Evolutionary conservation across 2,329 filamentous ascomycete species (phyloP), one percentile per base, ranked within the genome.

Genomic region (Pseudocercospora eumusae): DNA sequence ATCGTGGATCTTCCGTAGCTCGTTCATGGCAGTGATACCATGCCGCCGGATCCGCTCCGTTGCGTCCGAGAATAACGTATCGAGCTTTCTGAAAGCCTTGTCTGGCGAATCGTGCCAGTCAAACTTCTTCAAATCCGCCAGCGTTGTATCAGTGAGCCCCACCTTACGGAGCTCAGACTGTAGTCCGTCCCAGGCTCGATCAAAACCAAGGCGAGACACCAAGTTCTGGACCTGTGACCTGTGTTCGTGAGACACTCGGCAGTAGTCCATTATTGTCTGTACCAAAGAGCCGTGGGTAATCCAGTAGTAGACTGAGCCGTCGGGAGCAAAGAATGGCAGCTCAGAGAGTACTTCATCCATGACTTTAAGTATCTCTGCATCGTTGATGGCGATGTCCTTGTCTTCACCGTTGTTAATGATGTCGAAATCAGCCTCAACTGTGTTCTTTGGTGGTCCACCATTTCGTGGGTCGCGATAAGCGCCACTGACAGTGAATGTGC

Each of bases 371-470:
- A 92, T 88, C 75, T 98, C 93, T 0, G 93, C 93, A 76, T 99
- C 95, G 71, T 96, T 96, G 60, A 97, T 76, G 0, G 92, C 89
- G 50, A 96, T 80, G 71, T 98, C 92, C 4, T 92, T 77, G 0
- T 89, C 88, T 68, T 93, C 88, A 11, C 64, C 64, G 49, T 86
- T 84, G 0, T 92, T 93, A n/a, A 96, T 84, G 63, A 99, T 92
- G 76, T 99, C 95, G 74, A 98, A 99, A 74, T 98, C 93, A 2
- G 96, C 93, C 73, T 98, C 95, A 9, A 91, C 89, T 73, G 91
- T 89, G 71, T 88, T 89, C 60, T 84, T 84, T 6, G 95, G 95
- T 68, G 96, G 90, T 1, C 91, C 90, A 7, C 91, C 92, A 59
- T 87, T 88, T 54, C 87, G 82, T 50, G 85, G 87, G 66, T 96